Evolutionary conservation across 139 green algal species (phyloP).

Genomic region (Micractinium sp.): DNA sequence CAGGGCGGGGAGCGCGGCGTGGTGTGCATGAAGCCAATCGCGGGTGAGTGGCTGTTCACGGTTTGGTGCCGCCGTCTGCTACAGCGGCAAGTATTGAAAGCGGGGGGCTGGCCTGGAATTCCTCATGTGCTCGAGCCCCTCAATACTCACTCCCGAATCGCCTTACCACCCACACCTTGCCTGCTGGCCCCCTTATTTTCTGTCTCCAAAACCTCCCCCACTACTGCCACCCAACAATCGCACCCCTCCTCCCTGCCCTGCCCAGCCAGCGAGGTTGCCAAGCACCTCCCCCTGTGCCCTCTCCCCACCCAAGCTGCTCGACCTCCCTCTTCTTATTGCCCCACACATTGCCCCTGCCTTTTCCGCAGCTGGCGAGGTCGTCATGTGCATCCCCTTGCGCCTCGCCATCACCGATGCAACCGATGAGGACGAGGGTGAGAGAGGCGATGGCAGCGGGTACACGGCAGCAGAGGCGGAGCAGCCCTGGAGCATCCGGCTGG

Average conservation of each 20-base stretch:
- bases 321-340: too few relatives aligned
- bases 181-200: background rate
- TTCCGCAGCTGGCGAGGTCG: constrained; percentile 32
- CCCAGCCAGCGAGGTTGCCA: too few relatives aligned
- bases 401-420: constrained; percentile 74
- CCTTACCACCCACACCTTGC: background rate
- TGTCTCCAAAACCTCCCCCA: too few relatives aligned
- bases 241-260: too few relatives aligned
- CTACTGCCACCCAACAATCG: too few relatives aligned
- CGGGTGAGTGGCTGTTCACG: background rate
- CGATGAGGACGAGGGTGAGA: constrained; percentile 64
- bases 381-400: constrained; percentile 70
- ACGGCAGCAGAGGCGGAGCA: constrained; percentile 45
- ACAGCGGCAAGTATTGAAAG: constrained; percentile 32
- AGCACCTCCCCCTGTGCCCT: too few relatives aligned
- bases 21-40: constrained; percentile 46
- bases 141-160: too few relatives aligned
- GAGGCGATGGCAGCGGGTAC: constrained; percentile 36
- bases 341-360: too few relatives aligned
- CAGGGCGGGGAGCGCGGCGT: constrained; percentile 62
- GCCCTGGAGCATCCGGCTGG: constrained; percentile 77
- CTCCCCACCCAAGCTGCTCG: too few relatives aligned
- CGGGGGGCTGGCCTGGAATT: background rate
- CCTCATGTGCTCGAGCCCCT: too few relatives aligned
- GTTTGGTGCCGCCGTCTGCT: background rate